Evolutionary conservation across 139 green algal species (phyloP).

Genomic region (Axilococcus clingmanii): DNA sequence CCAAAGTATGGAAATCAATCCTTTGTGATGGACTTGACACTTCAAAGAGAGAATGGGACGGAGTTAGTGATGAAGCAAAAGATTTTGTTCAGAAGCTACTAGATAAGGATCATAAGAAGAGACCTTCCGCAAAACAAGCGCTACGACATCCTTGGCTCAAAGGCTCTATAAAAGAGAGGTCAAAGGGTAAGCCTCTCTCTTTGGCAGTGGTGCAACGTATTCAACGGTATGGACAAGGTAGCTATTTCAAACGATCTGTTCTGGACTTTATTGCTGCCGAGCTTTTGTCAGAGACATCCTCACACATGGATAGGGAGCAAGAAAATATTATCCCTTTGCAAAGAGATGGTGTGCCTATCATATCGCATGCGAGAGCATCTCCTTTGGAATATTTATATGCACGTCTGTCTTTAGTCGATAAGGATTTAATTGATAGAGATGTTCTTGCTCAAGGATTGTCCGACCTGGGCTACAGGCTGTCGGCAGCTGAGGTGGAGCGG

Average conservation of each 20-base stretch:
- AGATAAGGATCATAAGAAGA: slow-evolving; percentile 48
- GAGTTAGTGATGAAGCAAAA: slow-evolving; percentile 61
- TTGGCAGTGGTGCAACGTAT: slow-evolving; percentile 62
- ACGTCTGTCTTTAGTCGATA: slow-evolving; percentile 7
- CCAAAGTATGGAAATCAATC: slow-evolving; percentile 63
- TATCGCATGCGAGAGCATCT: not conserved
- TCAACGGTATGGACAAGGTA: slow-evolving; percentile 57
- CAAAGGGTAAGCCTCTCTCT: slow-evolving; percentile 33
- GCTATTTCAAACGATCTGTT: slow-evolving; percentile 66
- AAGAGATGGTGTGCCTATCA: slow-evolving; percentile 2
- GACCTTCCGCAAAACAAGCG: slow-evolving; percentile 57
- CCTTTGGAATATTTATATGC: slow-evolving; percentile 24
- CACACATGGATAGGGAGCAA: not conserved
- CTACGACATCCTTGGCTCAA: slow-evolving; percentile 68
- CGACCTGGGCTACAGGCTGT: slow-evolving; percentile 45
- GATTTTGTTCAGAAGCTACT: slow-evolving; percentile 75
- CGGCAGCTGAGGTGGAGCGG: slow-evolving; percentile 24
- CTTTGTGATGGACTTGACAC: slow-evolving; percentile 62
- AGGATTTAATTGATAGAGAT: slow-evolving; percentile 10
- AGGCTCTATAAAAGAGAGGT: slow-evolving; percentile 32
- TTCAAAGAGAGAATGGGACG: slow-evolving; percentile 40
- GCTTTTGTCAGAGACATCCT: slow-evolving; percentile 34
- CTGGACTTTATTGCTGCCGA: slow-evolving; percentile 84
- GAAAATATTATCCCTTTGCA: not conserved
- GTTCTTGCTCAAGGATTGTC: slow-evolving; percentile 40